phyloP scores from a whole-genome alignment of 495 filamentous ascomycete genomes.

The Talaromyces ruber region DNA sequence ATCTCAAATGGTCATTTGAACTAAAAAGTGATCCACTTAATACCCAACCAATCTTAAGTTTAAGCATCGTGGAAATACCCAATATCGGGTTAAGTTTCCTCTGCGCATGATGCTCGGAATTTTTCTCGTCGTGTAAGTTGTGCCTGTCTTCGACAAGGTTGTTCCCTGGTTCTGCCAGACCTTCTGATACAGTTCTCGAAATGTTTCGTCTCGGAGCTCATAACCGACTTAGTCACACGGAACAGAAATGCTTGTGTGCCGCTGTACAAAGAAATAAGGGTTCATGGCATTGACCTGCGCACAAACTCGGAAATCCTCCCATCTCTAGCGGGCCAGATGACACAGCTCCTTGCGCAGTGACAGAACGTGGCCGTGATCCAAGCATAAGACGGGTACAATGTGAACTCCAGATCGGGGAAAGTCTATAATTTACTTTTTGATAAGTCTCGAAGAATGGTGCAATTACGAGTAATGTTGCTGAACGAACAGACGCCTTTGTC shows the following conservation, averaged over 20 bases:
- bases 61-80: background rate
- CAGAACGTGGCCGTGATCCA: background rate
- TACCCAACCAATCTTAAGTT: background rate
- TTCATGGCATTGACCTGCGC: background rate
- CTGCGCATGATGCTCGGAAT: background rate
- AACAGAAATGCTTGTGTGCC: background rate
- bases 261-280: background rate
- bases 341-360: background rate
- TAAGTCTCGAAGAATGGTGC: background rate
- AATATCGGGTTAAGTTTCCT: background rate
- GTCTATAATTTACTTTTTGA: background rate
- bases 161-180: background rate
- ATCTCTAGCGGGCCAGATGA: background rate
- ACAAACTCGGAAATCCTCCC: background rate
- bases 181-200: background rate
- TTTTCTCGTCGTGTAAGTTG: background rate
- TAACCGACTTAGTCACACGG: background rate
- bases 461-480: background rate
- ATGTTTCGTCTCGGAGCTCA: background rate
- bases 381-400: background rate
- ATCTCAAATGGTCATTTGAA: background rate
- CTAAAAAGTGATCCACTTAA: background rate
- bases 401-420: background rate
- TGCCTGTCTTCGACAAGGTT: background rate
- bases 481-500: background rate